Evolutionary conservation across 1,284 basidiomycete genomes (phyloP).

Genomic region (Blastosporella zonata): DNA sequence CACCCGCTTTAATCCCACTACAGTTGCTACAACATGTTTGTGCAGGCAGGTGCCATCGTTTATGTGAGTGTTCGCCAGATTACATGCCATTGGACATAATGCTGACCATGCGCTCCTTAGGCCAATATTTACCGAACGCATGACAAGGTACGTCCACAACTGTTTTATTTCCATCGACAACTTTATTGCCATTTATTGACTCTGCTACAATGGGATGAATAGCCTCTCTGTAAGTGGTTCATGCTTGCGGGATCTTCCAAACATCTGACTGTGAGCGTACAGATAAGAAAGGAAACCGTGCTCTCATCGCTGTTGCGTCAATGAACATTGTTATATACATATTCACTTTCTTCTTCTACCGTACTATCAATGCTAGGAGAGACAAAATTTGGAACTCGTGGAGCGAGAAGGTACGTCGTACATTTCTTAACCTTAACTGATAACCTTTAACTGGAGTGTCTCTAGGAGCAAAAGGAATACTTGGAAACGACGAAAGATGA

Average conservation of each 20-base stretch:
- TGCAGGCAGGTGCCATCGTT: constrained; percentile 51
- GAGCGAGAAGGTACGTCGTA: constrained; percentile 43
- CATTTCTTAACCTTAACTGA: background rate
- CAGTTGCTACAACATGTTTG: constrained; percentile 62
- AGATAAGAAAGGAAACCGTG: constrained; percentile 48
- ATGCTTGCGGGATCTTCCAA: background rate
- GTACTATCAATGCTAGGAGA: constrained; percentile 46
- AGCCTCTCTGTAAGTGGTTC: constrained; percentile 44
- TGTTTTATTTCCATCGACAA: background rate
- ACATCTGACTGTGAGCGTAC: background rate
- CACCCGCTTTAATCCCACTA: constrained; percentile 18
- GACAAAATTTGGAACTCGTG: constrained; percentile 51
- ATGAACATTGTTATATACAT: constrained; percentile 53
- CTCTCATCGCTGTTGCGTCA: constrained; percentile 39
- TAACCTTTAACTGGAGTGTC: background rate
- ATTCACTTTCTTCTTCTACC: constrained; percentile 54
- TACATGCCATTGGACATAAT: background rate
- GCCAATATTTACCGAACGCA: constrained; percentile 45
- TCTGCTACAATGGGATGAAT: background rate
- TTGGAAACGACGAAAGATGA: constrained; percentile 54
- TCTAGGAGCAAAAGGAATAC: constrained; percentile 53
- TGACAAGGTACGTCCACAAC: constrained; percentile 33
- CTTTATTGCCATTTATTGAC: background rate
- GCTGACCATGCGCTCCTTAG: constrained; percentile 20
- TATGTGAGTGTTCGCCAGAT: constrained; percentile 34